Percentiles rank a stretch among this genome's conserved stretches.
These are phyloP conservation scores for Diaporthe sp. DNA, from an alignment of 2,329 filamentous ascomycete genomes.

Conservation along the genomic window DNA sequence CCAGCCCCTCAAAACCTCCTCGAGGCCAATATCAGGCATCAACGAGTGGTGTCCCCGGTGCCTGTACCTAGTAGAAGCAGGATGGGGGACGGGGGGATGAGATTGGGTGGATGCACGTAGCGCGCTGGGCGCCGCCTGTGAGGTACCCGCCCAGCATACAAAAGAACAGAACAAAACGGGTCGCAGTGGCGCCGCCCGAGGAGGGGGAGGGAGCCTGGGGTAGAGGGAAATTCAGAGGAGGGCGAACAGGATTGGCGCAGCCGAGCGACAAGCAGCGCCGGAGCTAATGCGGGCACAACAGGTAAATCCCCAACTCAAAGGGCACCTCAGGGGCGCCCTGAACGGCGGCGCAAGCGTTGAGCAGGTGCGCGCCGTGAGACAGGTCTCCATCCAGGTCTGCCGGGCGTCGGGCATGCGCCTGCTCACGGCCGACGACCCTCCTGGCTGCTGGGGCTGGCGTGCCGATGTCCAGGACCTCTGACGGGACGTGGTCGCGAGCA, in stretches of 20 bases:
- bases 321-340: conserved; percentile 64
- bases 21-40: background rate
- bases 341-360: conserved; percentile 64
- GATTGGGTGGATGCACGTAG: conserved; percentile 9
- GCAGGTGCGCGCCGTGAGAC: conserved; percentile 63
- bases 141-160: background rate
- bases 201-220: background rate
- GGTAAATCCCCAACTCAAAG: conserved; percentile 68
- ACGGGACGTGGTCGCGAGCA: conserved; percentile 24
- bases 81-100: background rate
- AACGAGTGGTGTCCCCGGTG: background rate
- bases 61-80: background rate
- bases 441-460: conserved; percentile 62
- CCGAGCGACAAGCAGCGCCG: conserved; percentile 22
- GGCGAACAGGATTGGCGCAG: conserved; percentile 12
- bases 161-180: background rate
- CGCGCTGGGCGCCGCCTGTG: conserved; percentile 12
- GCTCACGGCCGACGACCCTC: conserved; percentile 49
- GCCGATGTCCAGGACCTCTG: conserved; percentile 59
- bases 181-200: background rate
- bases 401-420: conserved; percentile 61
- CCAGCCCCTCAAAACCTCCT: background rate
- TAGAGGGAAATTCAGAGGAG: background rate
- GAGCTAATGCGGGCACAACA: conserved; percentile 44
- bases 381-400: conserved; percentile 61